These are phyloP conservation scores for Botrytis aclada DNA, from an alignment of 2,329 filamentous ascomycete species.

Conservation along the genomic window DNA sequence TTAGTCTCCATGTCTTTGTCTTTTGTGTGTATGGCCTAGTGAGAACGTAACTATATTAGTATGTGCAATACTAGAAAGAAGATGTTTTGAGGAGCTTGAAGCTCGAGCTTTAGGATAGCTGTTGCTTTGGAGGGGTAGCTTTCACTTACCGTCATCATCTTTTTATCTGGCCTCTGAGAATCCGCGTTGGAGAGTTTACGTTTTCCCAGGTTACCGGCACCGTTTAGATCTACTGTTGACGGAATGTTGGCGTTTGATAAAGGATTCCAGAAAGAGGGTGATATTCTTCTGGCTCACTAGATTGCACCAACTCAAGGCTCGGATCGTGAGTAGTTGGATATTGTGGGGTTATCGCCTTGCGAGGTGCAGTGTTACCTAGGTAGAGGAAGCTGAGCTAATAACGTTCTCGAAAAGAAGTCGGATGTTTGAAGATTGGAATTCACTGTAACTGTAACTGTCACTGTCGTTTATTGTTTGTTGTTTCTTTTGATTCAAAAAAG, in stretches of 20 bases:
- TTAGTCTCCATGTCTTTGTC: conserved; percentile 61
- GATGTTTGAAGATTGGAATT: not conserved
- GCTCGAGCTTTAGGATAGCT: conserved; percentile 9
- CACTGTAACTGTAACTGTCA: not conserved
- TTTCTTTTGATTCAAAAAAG: not conserved
- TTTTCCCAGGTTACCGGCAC: conserved; percentile 58
- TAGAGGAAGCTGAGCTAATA: not conserved
- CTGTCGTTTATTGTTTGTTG: not conserved
- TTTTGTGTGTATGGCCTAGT: conserved; percentile 44
- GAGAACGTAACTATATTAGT: not conserved
- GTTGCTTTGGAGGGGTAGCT: conserved; percentile 22
- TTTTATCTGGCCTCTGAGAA: conserved; percentile 54
- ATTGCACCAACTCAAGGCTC: conserved; percentile 16
- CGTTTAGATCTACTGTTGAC: conserved; percentile 29
- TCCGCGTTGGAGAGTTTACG: conserved; percentile 64
- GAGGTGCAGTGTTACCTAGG: not conserved
- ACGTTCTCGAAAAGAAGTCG: not conserved
- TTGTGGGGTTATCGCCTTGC: conserved; percentile 13
- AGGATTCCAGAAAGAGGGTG: conserved; percentile 24
- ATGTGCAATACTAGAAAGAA: not conserved
- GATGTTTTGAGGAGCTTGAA: not conserved
- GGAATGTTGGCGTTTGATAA: conserved; percentile 36
- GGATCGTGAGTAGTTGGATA: conserved; percentile 8
- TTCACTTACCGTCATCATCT: conserved; percentile 58
- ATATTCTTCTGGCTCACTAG: conserved; percentile 25